A percentile compares a stretch with the other conserved stretches of the same genome.
phyloP scores from a whole-genome alignment of 2,329 filamentous ascomycete genomes.

The Colletotrichum gigasporum region DNA sequence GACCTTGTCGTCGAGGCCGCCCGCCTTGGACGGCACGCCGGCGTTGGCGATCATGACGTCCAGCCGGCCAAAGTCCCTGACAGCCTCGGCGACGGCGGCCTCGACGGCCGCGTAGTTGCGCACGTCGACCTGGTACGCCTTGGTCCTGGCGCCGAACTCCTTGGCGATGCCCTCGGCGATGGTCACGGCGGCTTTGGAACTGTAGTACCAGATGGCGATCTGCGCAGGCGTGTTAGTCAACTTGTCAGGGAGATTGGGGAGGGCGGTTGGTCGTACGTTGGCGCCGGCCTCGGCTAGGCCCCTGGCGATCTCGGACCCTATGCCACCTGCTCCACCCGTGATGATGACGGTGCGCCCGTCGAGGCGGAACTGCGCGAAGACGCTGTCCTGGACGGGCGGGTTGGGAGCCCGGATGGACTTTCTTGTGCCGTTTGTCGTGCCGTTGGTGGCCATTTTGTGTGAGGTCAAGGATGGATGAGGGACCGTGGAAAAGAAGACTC shows the following conservation, averaged over 20 bases:
- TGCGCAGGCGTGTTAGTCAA: background rate
- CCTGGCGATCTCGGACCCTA: constrained; percentile 19
- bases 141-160: constrained; percentile 24
- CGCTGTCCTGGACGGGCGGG: constrained; percentile 7
- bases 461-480: too few species aligned
- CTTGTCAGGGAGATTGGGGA: too few species aligned
- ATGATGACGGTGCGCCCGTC: constrained; percentile 21
- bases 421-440: background rate
- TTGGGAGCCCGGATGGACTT: constrained; percentile 21
- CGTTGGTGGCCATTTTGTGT: background rate
- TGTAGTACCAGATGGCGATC: constrained; percentile 24
- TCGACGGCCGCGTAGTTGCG: constrained; percentile 40
- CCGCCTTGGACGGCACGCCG: constrained; percentile 43
- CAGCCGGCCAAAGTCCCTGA: constrained; percentile 46
- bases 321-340: constrained; percentile 15
- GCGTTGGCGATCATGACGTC: constrained; percentile 47
- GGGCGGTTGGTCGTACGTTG: constrained; percentile 8
- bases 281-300: constrained; percentile 20
- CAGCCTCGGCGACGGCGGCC: constrained; percentile 37
- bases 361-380: constrained; percentile 28
- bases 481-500: too few species aligned
- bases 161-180: constrained; percentile 5
- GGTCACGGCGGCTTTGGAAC: background rate
- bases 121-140: constrained; percentile 50
- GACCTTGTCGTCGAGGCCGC: constrained; percentile 40